phyloP scores from a whole-genome alignment of 805 yeast species.

The Candida parachauliodes region DNA sequence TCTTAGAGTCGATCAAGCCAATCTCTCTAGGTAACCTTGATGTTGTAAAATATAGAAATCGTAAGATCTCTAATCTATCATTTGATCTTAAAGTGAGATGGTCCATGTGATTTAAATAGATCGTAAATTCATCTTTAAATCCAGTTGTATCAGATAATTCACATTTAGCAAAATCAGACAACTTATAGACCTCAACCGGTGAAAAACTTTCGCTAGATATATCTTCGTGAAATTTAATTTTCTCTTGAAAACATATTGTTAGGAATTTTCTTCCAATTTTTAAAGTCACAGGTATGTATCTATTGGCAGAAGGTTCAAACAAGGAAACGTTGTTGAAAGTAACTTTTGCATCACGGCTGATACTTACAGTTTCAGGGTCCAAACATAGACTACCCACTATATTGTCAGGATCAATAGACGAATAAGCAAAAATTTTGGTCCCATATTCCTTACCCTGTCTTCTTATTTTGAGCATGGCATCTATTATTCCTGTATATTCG shows the following conservation, averaged over 20 bases:
- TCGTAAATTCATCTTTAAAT: constrained; percentile 31
- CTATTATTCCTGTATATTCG: constrained; percentile 19
- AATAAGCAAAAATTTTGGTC: constrained; percentile 25
- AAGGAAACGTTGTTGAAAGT: constrained; percentile 37
- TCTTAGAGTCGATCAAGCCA: constrained; percentile 25
- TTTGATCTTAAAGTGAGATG: constrained; percentile 29
- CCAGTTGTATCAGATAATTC: constrained; percentile 29
- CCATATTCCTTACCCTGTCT: constrained; percentile 15
- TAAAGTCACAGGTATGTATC: constrained; percentile 57
- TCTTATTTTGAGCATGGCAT: constrained; percentile 19
- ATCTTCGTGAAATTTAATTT: constrained; percentile 16
- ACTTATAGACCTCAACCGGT: constrained; percentile 32
- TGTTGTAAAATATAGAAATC: constrained; percentile 65
- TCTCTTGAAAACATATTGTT: constrained; percentile 43
- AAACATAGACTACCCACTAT: constrained; percentile 33
- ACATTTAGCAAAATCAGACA: constrained; percentile 34
- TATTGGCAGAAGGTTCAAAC: constrained; percentile 45
- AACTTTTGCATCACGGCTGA: constrained; percentile 35
- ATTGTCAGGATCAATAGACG: constrained; percentile 32
- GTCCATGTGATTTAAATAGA: constrained; percentile 24
- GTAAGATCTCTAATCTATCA: constrained; percentile 56
- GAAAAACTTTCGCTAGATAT: constrained; percentile 23
- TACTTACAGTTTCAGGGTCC: constrained; percentile 29
- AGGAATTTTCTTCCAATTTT: constrained; percentile 68
- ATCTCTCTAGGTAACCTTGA: constrained; percentile 34